Conservation (phyloP, 805 yeast species). For the Grigorovia jiainica region DNA sequence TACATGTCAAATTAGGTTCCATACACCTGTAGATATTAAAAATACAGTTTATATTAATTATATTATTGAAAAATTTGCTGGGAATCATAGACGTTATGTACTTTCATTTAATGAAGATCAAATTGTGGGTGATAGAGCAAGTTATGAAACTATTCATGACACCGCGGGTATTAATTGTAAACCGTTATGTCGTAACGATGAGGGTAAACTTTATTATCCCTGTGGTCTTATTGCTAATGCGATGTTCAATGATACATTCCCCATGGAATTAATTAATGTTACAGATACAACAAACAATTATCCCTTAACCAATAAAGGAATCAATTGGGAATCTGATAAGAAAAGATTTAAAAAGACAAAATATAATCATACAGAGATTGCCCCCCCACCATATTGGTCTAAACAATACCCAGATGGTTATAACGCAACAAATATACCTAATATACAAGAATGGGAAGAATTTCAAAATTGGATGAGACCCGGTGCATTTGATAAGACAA, state of each 20-base stretch:
- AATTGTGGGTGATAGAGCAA: constrained; percentile 64
- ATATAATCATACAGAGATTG: constrained; percentile 60
- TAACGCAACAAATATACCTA: constrained; percentile 71
- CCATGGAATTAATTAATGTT: constrained; percentile 28
- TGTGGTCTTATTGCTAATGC: constrained; percentile 95
- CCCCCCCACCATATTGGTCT: constrained; percentile 93
- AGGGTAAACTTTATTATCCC: constrained; percentile 69
- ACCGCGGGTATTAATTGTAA: constrained; percentile 47
- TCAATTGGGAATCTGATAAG: constrained; percentile 80
- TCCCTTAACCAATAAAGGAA: constrained; percentile 43
- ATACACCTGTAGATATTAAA: constrained; percentile 59
- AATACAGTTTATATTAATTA: constrained; percentile 74
- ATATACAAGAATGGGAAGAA: constrained; percentile 66
- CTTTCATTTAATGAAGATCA: constrained; percentile 81
- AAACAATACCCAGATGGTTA: constrained; percentile 77
- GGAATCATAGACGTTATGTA: constrained; percentile 91
- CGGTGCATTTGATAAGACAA: constrained; percentile 60
- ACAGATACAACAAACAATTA: constrained; percentile 28
- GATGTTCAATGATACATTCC: constrained; percentile 78
- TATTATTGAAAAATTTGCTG: constrained; percentile 79
- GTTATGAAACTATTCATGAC: constrained; percentile 41
- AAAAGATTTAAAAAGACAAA: constrained; percentile 61
- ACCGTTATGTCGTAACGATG: constrained; percentile 45
- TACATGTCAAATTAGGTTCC: constrained; percentile 65
- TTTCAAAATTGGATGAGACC: constrained; percentile 97